Evolutionary conservation across 2,329 filamentous ascomycete genomes (phyloP).

Genomic region (Tolypocladium pustulatum): DNA sequence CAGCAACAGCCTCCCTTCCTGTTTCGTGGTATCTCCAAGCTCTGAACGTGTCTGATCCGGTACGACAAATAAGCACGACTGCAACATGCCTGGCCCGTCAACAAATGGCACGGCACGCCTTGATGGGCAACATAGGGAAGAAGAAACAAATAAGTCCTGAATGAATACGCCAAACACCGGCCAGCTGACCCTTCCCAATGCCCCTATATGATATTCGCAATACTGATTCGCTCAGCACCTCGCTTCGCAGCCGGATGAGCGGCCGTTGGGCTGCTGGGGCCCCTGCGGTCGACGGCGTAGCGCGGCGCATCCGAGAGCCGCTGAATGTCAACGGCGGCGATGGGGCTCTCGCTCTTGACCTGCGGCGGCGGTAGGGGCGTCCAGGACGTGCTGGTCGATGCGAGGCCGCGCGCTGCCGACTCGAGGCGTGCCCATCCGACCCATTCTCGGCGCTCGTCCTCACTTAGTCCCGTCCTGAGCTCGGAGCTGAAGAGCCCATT

Average conservation of each 20-base stretch:
- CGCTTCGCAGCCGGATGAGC: conserved; percentile 16
- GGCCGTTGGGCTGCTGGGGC: conserved; percentile 13
- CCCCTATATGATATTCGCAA: conserved; percentile 28
- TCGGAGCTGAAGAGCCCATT: conserved; percentile 34
- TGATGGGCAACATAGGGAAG: background rate
- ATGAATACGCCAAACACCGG: background rate
- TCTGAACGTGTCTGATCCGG: conserved; percentile 5
- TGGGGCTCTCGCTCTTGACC: conserved; percentile 23
- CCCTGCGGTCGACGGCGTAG: conserved; percentile 16
- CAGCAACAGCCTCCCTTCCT: background rate
- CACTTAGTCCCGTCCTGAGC: conserved; percentile 39
- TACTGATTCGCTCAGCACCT: conserved; percentile 21
- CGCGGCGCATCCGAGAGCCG: conserved; percentile 19
- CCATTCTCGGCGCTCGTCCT: conserved; percentile 57
- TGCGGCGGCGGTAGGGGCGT: conserved; percentile 18
- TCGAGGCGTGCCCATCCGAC: conserved; percentile 72
- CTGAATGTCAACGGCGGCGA: conserved; percentile 14
- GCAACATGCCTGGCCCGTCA: background rate
- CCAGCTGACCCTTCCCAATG: background rate
- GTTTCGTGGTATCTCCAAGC: conserved; percentile 11
- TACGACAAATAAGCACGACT: conserved; percentile 1
- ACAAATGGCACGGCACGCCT: background rate
- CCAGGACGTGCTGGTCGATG: conserved; percentile 19
- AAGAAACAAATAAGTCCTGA: background rate
- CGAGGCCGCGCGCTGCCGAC: conserved; percentile 24